phyloP scores from a whole-genome alignment of 306 rosid genomes.

The Glycine latifolia region DNA sequence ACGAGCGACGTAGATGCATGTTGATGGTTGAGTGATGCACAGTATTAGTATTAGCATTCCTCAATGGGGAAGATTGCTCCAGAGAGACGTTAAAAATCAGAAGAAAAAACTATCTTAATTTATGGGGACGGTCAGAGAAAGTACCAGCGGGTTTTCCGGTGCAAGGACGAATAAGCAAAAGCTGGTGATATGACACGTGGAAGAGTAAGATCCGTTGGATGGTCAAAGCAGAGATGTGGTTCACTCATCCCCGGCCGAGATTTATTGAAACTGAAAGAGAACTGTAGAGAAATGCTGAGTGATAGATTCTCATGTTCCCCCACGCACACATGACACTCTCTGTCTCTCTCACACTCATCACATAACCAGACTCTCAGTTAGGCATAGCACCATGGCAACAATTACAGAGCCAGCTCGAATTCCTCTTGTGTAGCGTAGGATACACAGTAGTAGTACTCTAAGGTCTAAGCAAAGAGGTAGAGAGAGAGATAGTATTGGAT shows the following conservation, averaged over 20 bases:
- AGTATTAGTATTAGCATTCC: conserved; percentile 13
- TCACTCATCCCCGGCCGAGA: conserved; percentile 50
- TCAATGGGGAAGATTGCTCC: conserved; percentile 38
- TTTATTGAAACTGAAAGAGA: conserved; percentile 65
- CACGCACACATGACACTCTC: conserved; percentile 36
- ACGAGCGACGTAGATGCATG: conserved; percentile 31
- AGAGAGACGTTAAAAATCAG: conserved; percentile 39
- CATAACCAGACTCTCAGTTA: background rate
- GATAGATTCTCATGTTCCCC: conserved; percentile 66
- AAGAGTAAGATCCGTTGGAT: conserved; percentile 43
- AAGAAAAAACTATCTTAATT: conserved; percentile 40
- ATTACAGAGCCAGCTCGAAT: conserved; percentile 38
- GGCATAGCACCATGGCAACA: conserved; percentile 21
- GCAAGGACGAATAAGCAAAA: conserved; percentile 76
- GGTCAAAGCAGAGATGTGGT: conserved; percentile 45
- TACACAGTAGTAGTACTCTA: conserved; percentile 14
- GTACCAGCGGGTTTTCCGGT: conserved; percentile 86
- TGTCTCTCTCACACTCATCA: conserved; percentile 25
- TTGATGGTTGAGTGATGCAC: conserved; percentile 20
- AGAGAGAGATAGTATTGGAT: conserved; percentile 33
- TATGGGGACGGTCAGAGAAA: conserved; percentile 55
- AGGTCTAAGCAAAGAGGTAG: conserved; percentile 35
- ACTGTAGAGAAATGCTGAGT: conserved; percentile 64
- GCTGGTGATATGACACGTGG: conserved; percentile 71
- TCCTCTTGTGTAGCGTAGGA: conserved; percentile 26